Percentiles rank a stretch among this genome's conserved stretches.
Conservation (phyloP, 1,284 basidiomycete species). For the Microbotryum scabiosae region DNA sequence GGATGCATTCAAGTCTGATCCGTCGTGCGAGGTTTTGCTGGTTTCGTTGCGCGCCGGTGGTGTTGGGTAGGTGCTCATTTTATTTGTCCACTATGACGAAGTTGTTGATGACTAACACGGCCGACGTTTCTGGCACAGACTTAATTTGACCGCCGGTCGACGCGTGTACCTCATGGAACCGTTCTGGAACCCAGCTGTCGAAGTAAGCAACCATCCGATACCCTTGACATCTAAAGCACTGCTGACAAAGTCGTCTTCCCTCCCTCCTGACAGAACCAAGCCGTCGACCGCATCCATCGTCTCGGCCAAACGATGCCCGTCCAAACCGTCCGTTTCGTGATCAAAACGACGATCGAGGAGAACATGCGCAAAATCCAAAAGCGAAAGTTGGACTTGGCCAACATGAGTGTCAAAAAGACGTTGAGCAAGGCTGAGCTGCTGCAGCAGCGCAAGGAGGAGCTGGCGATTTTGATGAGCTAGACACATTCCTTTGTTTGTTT, state of each 20-base stretch:
- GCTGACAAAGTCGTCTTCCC: not conserved
- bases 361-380: constrained; percentile 64
- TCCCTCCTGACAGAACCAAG: constrained; percentile 52
- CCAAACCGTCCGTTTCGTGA: constrained; percentile 84
- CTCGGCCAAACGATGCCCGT: constrained; percentile 85
- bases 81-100: not conserved
- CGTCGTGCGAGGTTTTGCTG: constrained; percentile 77
- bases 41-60: constrained; percentile 90
- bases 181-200: constrained; percentile 57
- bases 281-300: constrained; percentile 64
- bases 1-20: constrained; percentile 62
- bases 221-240: not conserved
- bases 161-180: constrained; percentile 53
- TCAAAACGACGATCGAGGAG: constrained; percentile 83
- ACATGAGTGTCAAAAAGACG: constrained; percentile 40
- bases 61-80: constrained; percentile 51
- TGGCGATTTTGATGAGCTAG: constrained; percentile 31
- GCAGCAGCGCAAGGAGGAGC: constrained; percentile 33
- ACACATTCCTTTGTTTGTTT: not conserved
- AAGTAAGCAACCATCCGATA: constrained; percentile 5
- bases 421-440: constrained; percentile 35
- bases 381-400: constrained; percentile 86
- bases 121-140: constrained; percentile 7
- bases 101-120: not conserved
- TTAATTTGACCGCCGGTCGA: constrained; percentile 37